Percentiles rank a stretch among this genome's conserved stretches.
phyloP scores from a whole-genome alignment of 768 basidiomycete species.

The Myochromella boudieri region DNA sequence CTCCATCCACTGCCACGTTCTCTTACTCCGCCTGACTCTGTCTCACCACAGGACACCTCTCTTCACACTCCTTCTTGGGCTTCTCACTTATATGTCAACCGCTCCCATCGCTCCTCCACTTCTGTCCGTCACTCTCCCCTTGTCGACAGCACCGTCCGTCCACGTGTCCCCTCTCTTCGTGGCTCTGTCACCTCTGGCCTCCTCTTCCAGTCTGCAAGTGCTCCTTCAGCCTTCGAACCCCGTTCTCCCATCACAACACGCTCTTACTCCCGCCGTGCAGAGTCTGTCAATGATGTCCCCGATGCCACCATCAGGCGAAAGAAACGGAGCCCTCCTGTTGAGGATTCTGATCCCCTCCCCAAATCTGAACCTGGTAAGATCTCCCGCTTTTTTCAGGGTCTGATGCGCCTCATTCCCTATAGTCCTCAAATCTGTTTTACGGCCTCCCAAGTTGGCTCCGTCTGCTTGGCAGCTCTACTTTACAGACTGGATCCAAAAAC shows the following conservation, averaged over 20 bases:
- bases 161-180: constrained; percentile 41
- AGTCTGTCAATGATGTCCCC: constrained; percentile 61
- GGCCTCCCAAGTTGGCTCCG: constrained; percentile 88
- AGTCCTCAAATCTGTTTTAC: constrained; percentile 76
- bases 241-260: constrained; percentile 51
- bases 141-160: constrained; percentile 37
- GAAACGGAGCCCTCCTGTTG: constrained; percentile 39
- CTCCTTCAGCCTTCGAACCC: constrained; percentile 55
- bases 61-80: constrained; percentile 65
- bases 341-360: constrained; percentile 32
- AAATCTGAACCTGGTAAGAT: constrained; percentile 49
- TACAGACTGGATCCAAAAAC: constrained; percentile 90
- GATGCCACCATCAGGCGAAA: constrained; percentile 76
- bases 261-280: constrained; percentile 65
- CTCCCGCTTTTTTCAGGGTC: constrained; percentile 14
- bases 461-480: constrained; percentile 98
- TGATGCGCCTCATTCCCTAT: constrained; percentile 17
- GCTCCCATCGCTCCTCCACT: constrained; percentile 43
- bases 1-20: constrained; percentile 64
- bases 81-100: constrained; percentile 61
- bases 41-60: constrained; percentile 63
- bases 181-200: constrained; percentile 49
- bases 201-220: constrained; percentile 71
- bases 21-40: constrained; percentile 43
- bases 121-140: constrained; percentile 50